Base-by-base conservation (phyloP, 345 rosid genomes). In the Salix suchowensis region DNA sequence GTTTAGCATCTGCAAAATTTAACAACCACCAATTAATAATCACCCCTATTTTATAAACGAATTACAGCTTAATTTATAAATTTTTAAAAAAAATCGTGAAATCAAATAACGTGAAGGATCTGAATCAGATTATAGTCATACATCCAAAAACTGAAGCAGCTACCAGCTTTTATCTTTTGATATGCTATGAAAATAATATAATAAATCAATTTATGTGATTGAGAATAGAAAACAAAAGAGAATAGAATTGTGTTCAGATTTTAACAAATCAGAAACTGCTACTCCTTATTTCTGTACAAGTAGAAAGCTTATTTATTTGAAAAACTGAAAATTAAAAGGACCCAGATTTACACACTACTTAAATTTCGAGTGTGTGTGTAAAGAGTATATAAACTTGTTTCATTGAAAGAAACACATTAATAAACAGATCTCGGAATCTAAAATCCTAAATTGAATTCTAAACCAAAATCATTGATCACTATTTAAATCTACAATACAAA, bases 1-100 rank as follows among this genome's bases (percentile, higher is more conserved):
- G 58, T 77, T 81, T 81, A 6, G 83, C 83, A 72, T 81, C 83
- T 81, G 66, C 65, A 32, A 11, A 10, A 2, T 8, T 34, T 32
- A 16, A 28, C 0, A 50, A 42, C 7, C 36, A 34, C 0, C 21
- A 37, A 37, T 68, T 24, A 24, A 4, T 3, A 40, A 68, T 50
- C 40, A 66, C 65, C 10, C 7, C 21, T 30, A 66, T 50, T 58
- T 58, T 4, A 42, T 36, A 36, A 36, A 36, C 37, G 37, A 36
- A 36, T 36, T 36, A 36, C 37, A 36, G 7, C 37, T 36, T 36
- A 36, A 36, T 36, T 36, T 36, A 36, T 36, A 36, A 36, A 0
- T 36, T 36, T 5, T 4, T 2, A 34, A 34, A 4, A 36, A 36
- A 34, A 10, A 40, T 2, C 46, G 10, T 58, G 0, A 10, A 8